Evolutionary conservation across 2,329 filamentous ascomycete species (phyloP).

Genomic region (Ceratocystis diversiconidia): DNA sequence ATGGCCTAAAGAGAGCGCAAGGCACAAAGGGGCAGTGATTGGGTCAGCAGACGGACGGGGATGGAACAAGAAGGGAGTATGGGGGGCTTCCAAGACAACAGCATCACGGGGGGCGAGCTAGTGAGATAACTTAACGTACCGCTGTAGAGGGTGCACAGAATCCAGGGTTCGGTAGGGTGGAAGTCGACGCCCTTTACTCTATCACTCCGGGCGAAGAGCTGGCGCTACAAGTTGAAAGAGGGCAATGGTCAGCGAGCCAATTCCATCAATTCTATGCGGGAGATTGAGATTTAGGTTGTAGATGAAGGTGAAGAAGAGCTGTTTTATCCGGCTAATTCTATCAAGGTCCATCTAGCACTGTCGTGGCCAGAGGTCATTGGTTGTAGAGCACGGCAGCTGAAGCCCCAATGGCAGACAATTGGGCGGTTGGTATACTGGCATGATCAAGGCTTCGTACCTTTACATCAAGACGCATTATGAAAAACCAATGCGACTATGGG

Average conservation of each 20-base stretch:
- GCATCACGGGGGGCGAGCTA: constrained; percentile 3
- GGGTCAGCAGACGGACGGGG: constrained; percentile 13
- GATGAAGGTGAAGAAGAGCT: neutral
- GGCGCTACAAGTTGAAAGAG: constrained; percentile 25
- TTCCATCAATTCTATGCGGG: neutral
- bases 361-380: neutral
- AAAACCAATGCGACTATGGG: neutral
- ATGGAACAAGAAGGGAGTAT: constrained; percentile 14
- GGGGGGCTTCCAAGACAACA: neutral
- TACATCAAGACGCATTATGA: constrained; percentile 20
- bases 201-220: constrained; percentile 63
- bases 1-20: constrained; percentile 49
- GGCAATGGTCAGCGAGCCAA: constrained; percentile 7
- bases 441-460: constrained; percentile 17
- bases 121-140: constrained; percentile 38
- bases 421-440: neutral
- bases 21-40: neutral
- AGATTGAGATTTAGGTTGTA: neutral
- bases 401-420: neutral
- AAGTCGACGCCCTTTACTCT: constrained; percentile 97
- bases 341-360: neutral
- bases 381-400: neutral
- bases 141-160: constrained; percentile 90
- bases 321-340: neutral
- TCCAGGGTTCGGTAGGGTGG: constrained; percentile 92